Evolutionary conservation across 1,284 basidiomycete species (phyloP).

Genomic region (Tremellales sp.): DNA sequence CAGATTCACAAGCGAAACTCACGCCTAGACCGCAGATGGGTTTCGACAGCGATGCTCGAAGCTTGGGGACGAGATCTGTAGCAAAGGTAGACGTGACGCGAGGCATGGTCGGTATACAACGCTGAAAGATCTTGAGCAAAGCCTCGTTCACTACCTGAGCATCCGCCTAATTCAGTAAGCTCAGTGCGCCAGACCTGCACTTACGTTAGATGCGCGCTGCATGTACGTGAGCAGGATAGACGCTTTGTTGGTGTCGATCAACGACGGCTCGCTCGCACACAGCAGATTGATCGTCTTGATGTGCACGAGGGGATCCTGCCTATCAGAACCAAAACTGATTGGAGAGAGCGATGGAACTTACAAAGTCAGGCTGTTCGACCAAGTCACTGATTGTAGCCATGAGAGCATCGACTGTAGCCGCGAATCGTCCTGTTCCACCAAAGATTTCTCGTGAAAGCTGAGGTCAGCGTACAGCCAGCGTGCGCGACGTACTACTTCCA

Average conservation of each 20-base stretch:
- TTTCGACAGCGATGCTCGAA: slow-evolving; percentile 83
- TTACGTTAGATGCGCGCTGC: slow-evolving; percentile 31
- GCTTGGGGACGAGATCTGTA: slow-evolving; percentile 68
- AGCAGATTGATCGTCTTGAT: slow-evolving; percentile 39
- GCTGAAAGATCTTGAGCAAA: slow-evolving; percentile 79
- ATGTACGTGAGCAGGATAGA: slow-evolving; percentile 29
- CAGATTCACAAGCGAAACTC: slow-evolving; percentile 20
- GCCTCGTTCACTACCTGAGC: slow-evolving; percentile 78
- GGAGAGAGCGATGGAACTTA: slow-evolving; percentile 11
- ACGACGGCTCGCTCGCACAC: slow-evolving; percentile 23
- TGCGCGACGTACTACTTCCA: slow-evolving; percentile 56
- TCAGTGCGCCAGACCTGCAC: slow-evolving; percentile 4
- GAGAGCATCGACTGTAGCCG: slow-evolving; percentile 67
- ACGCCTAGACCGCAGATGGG: slow-evolving; percentile 65
- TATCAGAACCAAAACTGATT: neutral
- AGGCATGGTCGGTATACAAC: slow-evolving; percentile 79
- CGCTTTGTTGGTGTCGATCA: slow-evolving; percentile 39
- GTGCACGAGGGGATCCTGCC: slow-evolving; percentile 34
- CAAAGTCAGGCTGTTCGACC: slow-evolving; percentile 29
- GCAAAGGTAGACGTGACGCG: slow-evolving; percentile 82
- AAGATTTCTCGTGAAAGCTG: neutral
- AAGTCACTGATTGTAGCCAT: slow-evolving; percentile 85
- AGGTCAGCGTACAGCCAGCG: neutral
- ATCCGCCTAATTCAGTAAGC: slow-evolving; percentile 59
- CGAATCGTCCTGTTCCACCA: slow-evolving; percentile 7